These are phyloP conservation scores for Leishmania braziliensis DNA, from an alignment of 208 protist species.

Conservation along the genomic window DNA sequence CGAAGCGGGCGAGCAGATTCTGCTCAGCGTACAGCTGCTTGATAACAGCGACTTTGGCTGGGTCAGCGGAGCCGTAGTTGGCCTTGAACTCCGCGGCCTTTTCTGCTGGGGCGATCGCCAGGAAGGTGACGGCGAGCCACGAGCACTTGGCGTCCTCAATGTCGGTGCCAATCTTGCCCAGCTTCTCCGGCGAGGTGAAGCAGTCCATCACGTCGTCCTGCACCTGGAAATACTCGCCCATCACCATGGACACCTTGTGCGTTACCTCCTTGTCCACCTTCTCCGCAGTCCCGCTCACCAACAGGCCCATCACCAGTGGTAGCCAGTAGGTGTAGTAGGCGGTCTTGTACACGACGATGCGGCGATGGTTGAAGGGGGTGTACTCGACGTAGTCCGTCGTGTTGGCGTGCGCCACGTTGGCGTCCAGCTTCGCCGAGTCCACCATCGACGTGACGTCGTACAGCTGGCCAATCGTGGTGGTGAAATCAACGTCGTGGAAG, in stretches of 20 bases:
- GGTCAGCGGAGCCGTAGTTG: constrained; percentile 88
- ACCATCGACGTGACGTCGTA: constrained; percentile 94
- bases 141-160: constrained; percentile 98
- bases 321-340: constrained; percentile 98
- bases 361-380: constrained; percentile 87
- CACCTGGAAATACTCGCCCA: constrained; percentile 98
- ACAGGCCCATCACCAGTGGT: constrained; percentile 94
- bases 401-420: constrained; percentile 57
- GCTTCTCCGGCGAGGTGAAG: constrained; percentile 94
- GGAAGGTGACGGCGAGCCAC: constrained; percentile 95
- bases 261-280: constrained; percentile 62
- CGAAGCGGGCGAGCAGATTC: constrained; percentile 73
- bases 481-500: constrained; percentile 92
- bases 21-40: constrained; percentile 90
- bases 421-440: constrained; percentile 89
- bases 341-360: constrained; percentile 98
- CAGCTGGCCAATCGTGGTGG: constrained; percentile 96
- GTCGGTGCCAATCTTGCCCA: constrained; percentile 98
- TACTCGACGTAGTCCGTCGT: constrained; percentile 88
- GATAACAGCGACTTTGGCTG: constrained; percentile 78
- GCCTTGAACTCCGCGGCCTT: constrained; percentile 82
- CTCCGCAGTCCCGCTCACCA: constrained; percentile 75
- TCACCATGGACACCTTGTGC: constrained; percentile 89
- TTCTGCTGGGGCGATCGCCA: constrained; percentile 51
- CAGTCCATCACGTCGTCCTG: constrained; percentile 99